phyloP scores from a whole-genome alignment of 352 stramenopile genomes.

The Halophytophthora batemanensis region DNA sequence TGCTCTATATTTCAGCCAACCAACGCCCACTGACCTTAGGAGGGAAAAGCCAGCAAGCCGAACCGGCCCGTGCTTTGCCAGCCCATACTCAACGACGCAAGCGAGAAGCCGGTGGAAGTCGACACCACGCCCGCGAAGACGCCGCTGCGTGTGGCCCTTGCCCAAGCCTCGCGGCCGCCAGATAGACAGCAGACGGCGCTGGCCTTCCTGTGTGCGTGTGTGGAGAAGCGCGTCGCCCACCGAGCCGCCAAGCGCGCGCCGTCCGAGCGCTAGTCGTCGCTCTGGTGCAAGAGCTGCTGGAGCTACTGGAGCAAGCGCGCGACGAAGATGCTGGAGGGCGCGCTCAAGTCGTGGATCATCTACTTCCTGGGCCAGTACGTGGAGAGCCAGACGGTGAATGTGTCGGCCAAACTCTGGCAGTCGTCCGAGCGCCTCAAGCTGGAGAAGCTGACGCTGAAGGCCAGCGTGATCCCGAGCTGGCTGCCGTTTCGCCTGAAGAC shows the following conservation, averaged over 20 bases:
- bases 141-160: no score
- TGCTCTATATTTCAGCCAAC: no score
- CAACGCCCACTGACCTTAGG: no score
- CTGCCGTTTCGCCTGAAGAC: conserved; percentile 84
- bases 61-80: no score
- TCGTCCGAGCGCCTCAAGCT: conserved; percentile 86
- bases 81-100: no score
- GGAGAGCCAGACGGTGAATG: conserved; percentile 79
- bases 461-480: conserved; percentile 76
- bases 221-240: background rate
- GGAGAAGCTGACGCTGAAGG: conserved; percentile 84
- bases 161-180: no score
- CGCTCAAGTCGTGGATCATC: conserved; percentile 85
- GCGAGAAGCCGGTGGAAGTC: background rate
- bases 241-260: background rate
- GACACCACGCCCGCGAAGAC: background rate
- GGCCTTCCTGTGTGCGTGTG: no score
- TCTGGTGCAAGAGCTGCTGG: background rate
- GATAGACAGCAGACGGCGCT: no score
- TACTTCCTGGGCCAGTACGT: conserved; percentile 88
- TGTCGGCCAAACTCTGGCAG: conserved; percentile 87
- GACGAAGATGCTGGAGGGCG: conserved; percentile 74
- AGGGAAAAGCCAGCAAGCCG: no score
- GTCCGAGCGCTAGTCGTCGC: background rate
- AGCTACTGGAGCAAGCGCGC: background rate